Conservation (phyloP, 306 rosid species). For the Sophora flavescens region DNA sequence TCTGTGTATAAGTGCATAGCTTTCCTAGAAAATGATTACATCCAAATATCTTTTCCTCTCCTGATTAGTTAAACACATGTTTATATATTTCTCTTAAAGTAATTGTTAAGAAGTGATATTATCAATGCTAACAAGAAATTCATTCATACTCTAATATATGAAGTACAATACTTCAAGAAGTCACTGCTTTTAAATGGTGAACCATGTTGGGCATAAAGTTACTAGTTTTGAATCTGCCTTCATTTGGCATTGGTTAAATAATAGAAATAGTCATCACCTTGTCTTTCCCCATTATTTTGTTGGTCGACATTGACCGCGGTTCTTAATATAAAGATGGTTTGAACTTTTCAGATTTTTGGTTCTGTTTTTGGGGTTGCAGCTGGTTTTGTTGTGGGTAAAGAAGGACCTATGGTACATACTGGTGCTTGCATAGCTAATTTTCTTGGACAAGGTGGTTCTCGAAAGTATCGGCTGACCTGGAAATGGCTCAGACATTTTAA, state of each 20-base stretch:
- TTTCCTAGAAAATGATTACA: conserved; percentile 5
- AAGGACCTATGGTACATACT: conserved; percentile 93
- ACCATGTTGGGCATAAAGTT: neutral
- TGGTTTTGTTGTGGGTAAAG: conserved; percentile 85
- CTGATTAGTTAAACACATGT: neutral
- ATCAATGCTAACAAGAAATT: neutral
- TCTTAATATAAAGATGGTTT: conserved; percentile 22
- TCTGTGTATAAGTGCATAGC: neutral
- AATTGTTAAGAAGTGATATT: neutral
- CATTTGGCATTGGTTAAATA: neutral
- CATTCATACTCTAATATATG: neutral
- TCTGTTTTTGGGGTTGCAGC: conserved; percentile 83
- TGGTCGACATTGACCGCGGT: neutral
- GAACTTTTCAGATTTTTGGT: conserved; percentile 72
- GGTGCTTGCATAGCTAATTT: conserved; percentile 84
- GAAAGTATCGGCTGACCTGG: conserved; percentile 73
- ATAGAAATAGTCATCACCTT: neutral
- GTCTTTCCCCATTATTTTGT: neutral
- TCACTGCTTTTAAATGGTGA: neutral
- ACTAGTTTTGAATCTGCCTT: neutral
- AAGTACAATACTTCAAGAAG: neutral
- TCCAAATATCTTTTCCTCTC: conserved; percentile 7
- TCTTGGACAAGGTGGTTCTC: conserved; percentile 88
- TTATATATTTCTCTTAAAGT: neutral
- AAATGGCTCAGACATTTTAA: conserved; percentile 79